A percentile compares a stretch with the other conserved stretches of the same genome.
Evolutionary conservation across 345 rosid genomes (phyloP).

Genomic region (Moringa oleifera): DNA sequence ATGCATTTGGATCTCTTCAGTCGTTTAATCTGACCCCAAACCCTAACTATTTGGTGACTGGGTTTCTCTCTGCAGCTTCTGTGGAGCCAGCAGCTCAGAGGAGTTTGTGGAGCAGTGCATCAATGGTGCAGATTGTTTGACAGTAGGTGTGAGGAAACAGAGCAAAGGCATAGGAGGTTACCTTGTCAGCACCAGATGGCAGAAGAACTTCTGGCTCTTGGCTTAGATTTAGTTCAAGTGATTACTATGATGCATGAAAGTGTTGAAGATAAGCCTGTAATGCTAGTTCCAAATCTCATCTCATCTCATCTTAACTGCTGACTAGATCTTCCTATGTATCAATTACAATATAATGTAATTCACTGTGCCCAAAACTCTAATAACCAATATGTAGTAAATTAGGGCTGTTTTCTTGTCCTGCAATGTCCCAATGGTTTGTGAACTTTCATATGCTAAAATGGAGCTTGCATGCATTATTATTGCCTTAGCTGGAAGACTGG

Average conservation of each 20-base stretch:
- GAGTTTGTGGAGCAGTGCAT: conserved; percentile 83
- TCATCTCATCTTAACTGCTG: conserved; percentile 11
- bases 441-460: too few species aligned
- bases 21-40: not conserved
- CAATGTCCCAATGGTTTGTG: too few species aligned
- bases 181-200: conserved; percentile 86
- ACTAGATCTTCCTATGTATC: conserved; percentile 5
- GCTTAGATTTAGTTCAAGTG: conserved; percentile 33
- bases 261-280: not conserved
- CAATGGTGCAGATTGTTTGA: conserved; percentile 66
- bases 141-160: conserved; percentile 91
- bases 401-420: too few species aligned
- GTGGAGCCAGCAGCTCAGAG: conserved; percentile 65
- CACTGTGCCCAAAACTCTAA: not conserved
- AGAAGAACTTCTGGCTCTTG: conserved; percentile 94
- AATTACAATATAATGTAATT: too few species aligned
- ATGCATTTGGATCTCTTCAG: conserved; percentile 17
- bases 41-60: not conserved
- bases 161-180: conserved; percentile 80
- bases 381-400: too few species aligned
- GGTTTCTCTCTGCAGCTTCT: conserved; percentile 41
- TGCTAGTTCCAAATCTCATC: conserved; percentile 3
- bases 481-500: too few species aligned
- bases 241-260: not conserved
- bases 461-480: too few species aligned